These are phyloP conservation scores for Syncephalis plumigaleata DNA, from an alignment of 371 early-diverging fungal genomes.

Conservation along the genomic window DNA sequence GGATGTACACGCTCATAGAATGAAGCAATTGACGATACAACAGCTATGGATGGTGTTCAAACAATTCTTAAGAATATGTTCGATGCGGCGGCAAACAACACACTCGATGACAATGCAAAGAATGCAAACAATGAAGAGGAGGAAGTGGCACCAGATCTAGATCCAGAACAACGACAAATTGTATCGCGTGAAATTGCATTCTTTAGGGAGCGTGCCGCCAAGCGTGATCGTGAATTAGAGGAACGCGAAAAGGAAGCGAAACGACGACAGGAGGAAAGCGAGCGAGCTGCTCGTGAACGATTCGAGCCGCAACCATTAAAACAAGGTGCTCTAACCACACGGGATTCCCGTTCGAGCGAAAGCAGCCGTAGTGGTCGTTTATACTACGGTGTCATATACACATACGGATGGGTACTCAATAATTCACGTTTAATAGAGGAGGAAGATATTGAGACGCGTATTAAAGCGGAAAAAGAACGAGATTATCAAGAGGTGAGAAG, in stretches of 20 bases:
- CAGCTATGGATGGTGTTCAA: background rate
- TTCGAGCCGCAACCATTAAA: too few relatives aligned
- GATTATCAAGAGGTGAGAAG: slow-evolving; percentile 1
- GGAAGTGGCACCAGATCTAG: slow-evolving; percentile 23
- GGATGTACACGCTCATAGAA: too few relatives aligned
- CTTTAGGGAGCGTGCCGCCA: slow-evolving; percentile 42
- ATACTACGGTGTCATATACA: too few relatives aligned
- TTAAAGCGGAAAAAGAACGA: background rate
- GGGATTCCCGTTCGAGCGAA: too few relatives aligned
- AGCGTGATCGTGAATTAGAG: slow-evolving; percentile 24
- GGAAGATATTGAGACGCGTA: background rate
- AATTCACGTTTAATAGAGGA: too few relatives aligned
- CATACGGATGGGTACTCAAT: too few relatives aligned
- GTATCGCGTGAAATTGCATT: slow-evolving; percentile 39
- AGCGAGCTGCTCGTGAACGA: slow-evolving; percentile 9
- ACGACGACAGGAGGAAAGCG: slow-evolving; percentile 18
- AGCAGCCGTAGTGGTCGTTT: too few relatives aligned
- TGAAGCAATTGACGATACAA: too few relatives aligned
- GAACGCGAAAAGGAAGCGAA: too few relatives aligned
- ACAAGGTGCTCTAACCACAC: too few relatives aligned
- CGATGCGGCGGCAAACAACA: background rate
- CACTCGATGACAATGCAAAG: slow-evolving; percentile 9
- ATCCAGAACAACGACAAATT: slow-evolving; percentile 26
- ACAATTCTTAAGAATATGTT: background rate
- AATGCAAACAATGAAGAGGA: slow-evolving; percentile 15